Evolutionary conservation across 108 stramenopile genomes (phyloP).

Genomic region (Discostella pseudostelligera): DNA sequence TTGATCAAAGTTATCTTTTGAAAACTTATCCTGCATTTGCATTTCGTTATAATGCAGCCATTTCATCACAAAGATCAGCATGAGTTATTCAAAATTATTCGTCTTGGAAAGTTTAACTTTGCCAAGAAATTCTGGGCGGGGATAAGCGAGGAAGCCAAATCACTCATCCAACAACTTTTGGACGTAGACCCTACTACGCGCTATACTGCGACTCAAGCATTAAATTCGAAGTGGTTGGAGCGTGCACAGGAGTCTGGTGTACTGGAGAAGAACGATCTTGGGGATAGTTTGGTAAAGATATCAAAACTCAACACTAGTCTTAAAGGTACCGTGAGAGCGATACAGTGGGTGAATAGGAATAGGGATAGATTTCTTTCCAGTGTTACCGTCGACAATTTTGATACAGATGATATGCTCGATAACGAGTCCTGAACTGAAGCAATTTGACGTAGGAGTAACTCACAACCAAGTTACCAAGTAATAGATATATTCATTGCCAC

Average conservation of each 20-base stretch:
- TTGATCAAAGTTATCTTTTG: not conserved
- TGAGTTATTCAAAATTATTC: constrained; percentile 30
- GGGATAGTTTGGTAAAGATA: constrained; percentile 8
- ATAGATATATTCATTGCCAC: too few species aligned
- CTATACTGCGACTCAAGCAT: constrained; percentile 39
- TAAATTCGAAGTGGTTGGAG: constrained; percentile 57
- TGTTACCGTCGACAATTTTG: not conserved
- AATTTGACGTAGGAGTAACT: too few species aligned
- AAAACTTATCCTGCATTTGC: too few species aligned
- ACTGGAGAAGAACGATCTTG: constrained; percentile 7
- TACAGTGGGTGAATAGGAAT: constrained; percentile 12
- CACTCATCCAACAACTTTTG: constrained; percentile 49
- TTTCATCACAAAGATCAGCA: constrained; percentile 38
- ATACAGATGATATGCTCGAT: too few species aligned
- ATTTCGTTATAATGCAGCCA: constrained; percentile 8
- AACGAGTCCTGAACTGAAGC: too few species aligned
- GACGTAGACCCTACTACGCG: constrained; percentile 48
- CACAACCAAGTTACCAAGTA: too few species aligned
- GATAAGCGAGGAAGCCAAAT: constrained; percentile 50
- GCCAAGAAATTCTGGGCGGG: constrained; percentile 34
- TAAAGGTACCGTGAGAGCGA: constrained; percentile 2
- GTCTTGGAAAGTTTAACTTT: constrained; percentile 44
- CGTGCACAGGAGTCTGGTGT: constrained; percentile 15
- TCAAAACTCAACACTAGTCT: constrained; percentile 3
- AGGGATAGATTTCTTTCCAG: not conserved